Evolutionary conservation across 169 alveolate genomes (phyloP).

Genomic region (Perkinsus chesapeaki): DNA sequence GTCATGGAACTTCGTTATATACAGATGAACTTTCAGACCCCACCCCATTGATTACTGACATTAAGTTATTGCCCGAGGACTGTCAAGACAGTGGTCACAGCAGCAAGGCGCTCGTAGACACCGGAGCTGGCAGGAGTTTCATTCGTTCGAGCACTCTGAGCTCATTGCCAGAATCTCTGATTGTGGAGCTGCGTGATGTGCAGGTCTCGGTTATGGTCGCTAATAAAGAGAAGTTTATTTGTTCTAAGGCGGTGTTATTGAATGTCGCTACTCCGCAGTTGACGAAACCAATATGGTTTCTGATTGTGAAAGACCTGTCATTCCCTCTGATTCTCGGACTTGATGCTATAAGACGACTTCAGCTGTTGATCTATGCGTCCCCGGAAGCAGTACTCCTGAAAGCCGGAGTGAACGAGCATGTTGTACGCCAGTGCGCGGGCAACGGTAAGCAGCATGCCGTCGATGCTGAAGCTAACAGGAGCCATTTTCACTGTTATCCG

Average conservation of each 20-base stretch:
- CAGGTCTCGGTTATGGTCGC: background rate
- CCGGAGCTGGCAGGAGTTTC: background rate
- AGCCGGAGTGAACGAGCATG: background rate
- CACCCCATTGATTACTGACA: background rate
- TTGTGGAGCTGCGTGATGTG: background rate
- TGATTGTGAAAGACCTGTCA: background rate
- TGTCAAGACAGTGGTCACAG: background rate
- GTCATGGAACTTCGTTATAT: background rate
- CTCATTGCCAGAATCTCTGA: background rate
- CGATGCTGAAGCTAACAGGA: background rate
- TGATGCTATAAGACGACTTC: background rate
- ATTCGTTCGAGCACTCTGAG: background rate
- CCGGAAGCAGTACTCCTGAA: background rate
- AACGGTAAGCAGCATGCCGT: background rate
- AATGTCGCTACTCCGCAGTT: background rate
- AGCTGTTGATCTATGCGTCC: background rate
- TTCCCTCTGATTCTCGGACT: background rate
- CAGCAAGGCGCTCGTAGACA: background rate
- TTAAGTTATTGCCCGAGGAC: background rate
- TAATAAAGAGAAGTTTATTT: background rate
- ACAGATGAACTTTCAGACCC: background rate
- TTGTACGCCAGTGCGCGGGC: background rate
- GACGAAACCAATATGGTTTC: background rate
- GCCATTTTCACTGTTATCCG: background rate
- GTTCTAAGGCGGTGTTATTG: background rate